Evolutionary conservation across 176 grass and related monocot genomes (phyloP), one percentile per base, ranked within the genome.

Genomic region (Lolium rigidum): DNA sequence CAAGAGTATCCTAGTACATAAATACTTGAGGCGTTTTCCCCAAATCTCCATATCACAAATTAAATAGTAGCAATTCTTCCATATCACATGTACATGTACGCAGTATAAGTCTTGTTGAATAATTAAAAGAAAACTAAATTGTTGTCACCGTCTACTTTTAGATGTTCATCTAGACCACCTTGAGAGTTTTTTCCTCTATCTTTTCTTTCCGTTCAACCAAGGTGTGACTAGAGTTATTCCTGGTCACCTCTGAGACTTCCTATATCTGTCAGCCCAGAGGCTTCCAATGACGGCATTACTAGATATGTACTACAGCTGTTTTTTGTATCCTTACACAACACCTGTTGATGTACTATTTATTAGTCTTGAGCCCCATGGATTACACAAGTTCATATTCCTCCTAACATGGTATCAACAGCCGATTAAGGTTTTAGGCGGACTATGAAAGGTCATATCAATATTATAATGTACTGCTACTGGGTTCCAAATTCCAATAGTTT

Each of bases 201-300:
- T 80, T 72, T 28, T 64, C 39, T 80, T 80, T 80, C 17, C 22
- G 67, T 35, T 67, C 62, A 2, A 50, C 59, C 72, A 85, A 66
- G 59, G 58, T 76, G 58, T 4, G 60, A 64, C 44, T 64, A 35
- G 48, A 60, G 68, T 83, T 83, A 41, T 28, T 56, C 16, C 0
- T 46, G 22, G 64, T 83, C 52, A 73, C 5, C 9, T 72, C 12
- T 25, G 20, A 44, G 46, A 61, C 51, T 46, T 74, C 13, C 21
- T 82, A 57, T 72, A 56, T 55, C 50, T 57, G 35, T n/a, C 39
- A 49, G 54, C 17, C 52, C 28, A 20, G 15, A 48, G 41, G 2
- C 46, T 75, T 84, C 58, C 4, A 48, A 0, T 62, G 70, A 62
- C 26, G 6, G 48, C 74, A 39, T 35, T 4, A 24, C 28, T 63